Conservation (phyloP, 371 early-diverging fungal species). For the Mucor piriformis region DNA sequence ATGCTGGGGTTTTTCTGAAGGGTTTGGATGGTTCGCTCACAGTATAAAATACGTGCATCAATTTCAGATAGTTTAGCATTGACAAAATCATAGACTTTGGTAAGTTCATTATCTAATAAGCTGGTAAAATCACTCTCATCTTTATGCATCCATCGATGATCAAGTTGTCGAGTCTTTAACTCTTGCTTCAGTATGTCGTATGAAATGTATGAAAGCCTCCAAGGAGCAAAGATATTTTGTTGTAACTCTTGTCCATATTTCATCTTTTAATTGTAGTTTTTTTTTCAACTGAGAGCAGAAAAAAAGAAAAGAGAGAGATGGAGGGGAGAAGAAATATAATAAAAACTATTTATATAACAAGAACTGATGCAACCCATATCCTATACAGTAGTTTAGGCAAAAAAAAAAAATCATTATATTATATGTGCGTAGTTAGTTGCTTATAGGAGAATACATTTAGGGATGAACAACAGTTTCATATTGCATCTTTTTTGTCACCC, state of each 20-base stretch:
- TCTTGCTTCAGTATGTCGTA: constrained; percentile 79
- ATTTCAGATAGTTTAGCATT: constrained; percentile 79
- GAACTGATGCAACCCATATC: background rate
- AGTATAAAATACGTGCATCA: constrained; percentile 74
- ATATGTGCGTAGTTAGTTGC: background rate
- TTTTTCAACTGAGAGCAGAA: background rate
- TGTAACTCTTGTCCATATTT: constrained; percentile 81
- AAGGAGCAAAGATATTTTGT: constrained; percentile 68
- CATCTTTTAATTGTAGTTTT: too few relatives aligned
- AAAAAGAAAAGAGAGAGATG: background rate
- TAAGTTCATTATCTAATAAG: constrained; percentile 80
- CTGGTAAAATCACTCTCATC: constrained; percentile 83
- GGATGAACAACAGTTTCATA: background rate
- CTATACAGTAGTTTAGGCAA: background rate
- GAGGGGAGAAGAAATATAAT: background rate
- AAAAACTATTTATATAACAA: background rate
- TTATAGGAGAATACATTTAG: constrained; percentile 1
- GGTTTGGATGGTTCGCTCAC: constrained; percentile 45
- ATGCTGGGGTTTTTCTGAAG: constrained; percentile 21
- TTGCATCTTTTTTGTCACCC: background rate
- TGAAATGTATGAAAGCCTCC: constrained; percentile 78
- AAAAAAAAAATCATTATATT: background rate
- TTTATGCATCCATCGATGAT: constrained; percentile 53
- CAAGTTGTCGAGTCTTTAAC: constrained; percentile 60
- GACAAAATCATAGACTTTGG: constrained; percentile 66